Base-by-base conservation (phyloP, 164 flowering plant genomes). In the Piper longum region DNA sequence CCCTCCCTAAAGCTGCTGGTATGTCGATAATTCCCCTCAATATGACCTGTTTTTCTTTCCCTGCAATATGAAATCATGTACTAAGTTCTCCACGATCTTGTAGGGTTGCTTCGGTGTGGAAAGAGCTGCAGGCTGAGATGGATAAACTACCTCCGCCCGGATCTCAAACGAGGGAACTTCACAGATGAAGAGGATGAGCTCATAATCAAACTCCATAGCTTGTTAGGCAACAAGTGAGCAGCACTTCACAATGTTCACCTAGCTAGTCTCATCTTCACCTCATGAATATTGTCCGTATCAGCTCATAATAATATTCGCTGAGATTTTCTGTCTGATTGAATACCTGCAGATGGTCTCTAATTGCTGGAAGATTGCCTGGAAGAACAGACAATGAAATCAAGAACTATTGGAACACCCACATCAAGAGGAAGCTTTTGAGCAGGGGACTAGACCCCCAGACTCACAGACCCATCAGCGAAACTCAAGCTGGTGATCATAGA, bases 361-460 rank as follows among this genome's bases (percentile, higher is more conserved):
- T 82, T 60, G 86, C 86, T 4, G 83, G 81, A 66, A 61, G 80
- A 51, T 72, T 82, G 41, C 82, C 83, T 0, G 85, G 85, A 71
- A 77, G 85, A 74, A 81, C 85, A 4, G 85, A 81, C 48, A 81
- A 81, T 57, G 85, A 81, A 75, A 81, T 81, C 60, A 81, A 81
- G 78, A 81, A 81, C 59, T 81, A 81, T 62, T 81, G 85, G 85
- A 81, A 81, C 73, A 81, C 85, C 4, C 81, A 79, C 60, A 79
- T 81, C 59, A 81, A 79, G 59, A 65, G 81, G 36, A 82, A 82
- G 75, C 78, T 82, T 2, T 9, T 82, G 59, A 78, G 71, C 69
- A 61, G 80, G n/a, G 86, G 83, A 11, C 67, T 80, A 5, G 82
- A 80, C 57, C 82, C 83, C 16, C 70, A 75, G 2, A 78, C 80